Evolutionary conservation across 352 stramenopile species (phyloP), one percentile per base, ranked within the genome.

Genomic region (Phytopythium vexans): DNA sequence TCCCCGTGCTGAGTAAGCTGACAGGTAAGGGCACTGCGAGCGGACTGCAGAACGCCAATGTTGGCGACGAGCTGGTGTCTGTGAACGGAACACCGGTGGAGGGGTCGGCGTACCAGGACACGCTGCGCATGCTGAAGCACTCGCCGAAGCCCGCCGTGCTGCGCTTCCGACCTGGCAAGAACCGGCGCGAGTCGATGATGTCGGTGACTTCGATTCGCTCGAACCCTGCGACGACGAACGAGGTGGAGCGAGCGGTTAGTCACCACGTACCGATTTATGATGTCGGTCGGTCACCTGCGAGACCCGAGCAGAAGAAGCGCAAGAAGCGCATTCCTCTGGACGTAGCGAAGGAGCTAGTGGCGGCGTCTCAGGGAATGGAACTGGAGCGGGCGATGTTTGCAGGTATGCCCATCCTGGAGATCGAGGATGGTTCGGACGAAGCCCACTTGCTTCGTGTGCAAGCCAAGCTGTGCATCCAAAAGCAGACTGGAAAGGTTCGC

Each of bases 111-210:
- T 94, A 94, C 67, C 82, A 91, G 56, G 80, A 89, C 46, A 94
- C 84, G 33, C 62, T 94, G 33, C 80, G 84, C 14, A 90, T 92
- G 77, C 72, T 94, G 35, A 94, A 94, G 62, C 84, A 94, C 57
- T 92, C 84, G 21, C 79, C 82, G 4, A 94, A 94, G 60, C 84
- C 84, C 0, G 78, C 82, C 3, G 82, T 94, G 14, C 54, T 94
- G 50, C 82, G 84, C 8, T 94, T 94, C 64, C 84, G 81, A 3
- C 78, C 78, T 11, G 72, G 67, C 16, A 73, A 72, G 47, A 77
- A 60, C 54, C 79, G 82, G 5, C 77, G 76, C 10, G 71, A 79
- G 32, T 82, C 82, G 3, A 81, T 77, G 46, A 72, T 87, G 66
- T 89, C 78, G 37, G 64, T 57, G 27, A 60, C 63, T 8, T 90